phyloP scores from a whole-genome alignment of 1,284 basidiomycete genomes.

The Anthracocystis setariae region DNA sequence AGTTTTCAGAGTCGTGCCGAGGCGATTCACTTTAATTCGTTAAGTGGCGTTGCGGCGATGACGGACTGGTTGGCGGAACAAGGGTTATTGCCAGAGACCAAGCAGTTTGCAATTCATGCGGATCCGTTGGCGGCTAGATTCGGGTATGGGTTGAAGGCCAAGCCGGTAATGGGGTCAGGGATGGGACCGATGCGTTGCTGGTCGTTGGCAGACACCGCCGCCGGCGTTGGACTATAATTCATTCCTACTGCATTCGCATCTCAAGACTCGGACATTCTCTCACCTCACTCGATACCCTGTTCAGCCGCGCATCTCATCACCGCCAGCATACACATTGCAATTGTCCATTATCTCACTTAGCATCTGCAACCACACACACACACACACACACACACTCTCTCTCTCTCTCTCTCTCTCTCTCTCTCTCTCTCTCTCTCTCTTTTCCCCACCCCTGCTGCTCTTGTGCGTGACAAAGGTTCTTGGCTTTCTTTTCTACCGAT shows the following conservation, averaged over 20 bases:
- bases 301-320: neutral
- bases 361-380: neutral
- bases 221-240: constrained; percentile 25
- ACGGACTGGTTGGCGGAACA: constrained; percentile 71
- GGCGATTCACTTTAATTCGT: constrained; percentile 71
- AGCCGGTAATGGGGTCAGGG: neutral
- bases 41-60: constrained; percentile 70
- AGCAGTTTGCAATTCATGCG: constrained; percentile 1
- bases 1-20: constrained; percentile 69
- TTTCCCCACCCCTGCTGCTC: neutral
- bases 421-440: too few relatives aligned
- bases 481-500: neutral
- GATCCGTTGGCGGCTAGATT: constrained; percentile 34
- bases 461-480: neutral
- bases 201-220: constrained; percentile 18
- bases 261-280: too few relatives aligned
- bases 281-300: constrained; percentile 3
- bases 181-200: constrained; percentile 23
- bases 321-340: constrained; percentile 8
- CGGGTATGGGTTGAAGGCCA: constrained; percentile 11
- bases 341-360: neutral
- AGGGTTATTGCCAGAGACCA: constrained; percentile 47
- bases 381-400: neutral
- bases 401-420: too few relatives aligned
- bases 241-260: too few relatives aligned